Evolutionary conservation across 139 green algal species (phyloP).

Genomic region (Bryopsis sp.): DNA sequence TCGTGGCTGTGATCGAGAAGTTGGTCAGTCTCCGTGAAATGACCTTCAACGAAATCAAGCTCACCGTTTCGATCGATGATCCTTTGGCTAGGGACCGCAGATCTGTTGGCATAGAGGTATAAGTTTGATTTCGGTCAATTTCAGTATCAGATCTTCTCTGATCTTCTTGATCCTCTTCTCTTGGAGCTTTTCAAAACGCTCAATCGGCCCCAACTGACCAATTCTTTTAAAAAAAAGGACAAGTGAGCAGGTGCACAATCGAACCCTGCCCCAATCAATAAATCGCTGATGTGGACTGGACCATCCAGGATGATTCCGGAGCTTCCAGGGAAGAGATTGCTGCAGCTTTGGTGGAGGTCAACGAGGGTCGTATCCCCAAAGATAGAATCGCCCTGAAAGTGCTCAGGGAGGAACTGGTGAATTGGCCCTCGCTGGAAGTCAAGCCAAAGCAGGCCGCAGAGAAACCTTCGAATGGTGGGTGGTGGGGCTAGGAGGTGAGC

Average conservation of each 20-base stretch:
- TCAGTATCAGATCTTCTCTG: no score
- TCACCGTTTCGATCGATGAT: slow-evolving; percentile 17
- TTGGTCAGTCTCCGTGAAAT: slow-evolving; percentile 13
- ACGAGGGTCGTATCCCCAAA: slow-evolving; percentile 61
- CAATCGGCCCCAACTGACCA: no score
- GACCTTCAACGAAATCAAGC: slow-evolving; percentile 9
- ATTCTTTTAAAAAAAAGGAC: no score
- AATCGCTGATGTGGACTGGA: no score
- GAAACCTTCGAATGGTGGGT: background rate
- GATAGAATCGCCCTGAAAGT: slow-evolving; percentile 76
- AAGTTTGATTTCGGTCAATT: no score
- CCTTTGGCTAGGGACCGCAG: background rate
- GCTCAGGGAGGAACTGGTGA: slow-evolving; percentile 65
- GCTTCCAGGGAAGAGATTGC: slow-evolving; percentile 82
- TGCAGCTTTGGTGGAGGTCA: slow-evolving; percentile 61
- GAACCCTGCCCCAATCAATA: no score
- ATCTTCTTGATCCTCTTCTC: no score
- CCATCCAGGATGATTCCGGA: slow-evolving; percentile 53
- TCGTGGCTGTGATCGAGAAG: background rate
- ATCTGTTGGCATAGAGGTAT: slow-evolving; percentile 2
- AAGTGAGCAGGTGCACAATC: no score
- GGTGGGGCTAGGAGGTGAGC: background rate
- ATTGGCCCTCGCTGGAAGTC: slow-evolving; percentile 46
- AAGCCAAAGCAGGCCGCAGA: background rate
- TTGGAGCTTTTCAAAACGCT: no score